Conservation (phyloP, 371 early-diverging fungal species). For the Rhizopus microsporus region DNA sequence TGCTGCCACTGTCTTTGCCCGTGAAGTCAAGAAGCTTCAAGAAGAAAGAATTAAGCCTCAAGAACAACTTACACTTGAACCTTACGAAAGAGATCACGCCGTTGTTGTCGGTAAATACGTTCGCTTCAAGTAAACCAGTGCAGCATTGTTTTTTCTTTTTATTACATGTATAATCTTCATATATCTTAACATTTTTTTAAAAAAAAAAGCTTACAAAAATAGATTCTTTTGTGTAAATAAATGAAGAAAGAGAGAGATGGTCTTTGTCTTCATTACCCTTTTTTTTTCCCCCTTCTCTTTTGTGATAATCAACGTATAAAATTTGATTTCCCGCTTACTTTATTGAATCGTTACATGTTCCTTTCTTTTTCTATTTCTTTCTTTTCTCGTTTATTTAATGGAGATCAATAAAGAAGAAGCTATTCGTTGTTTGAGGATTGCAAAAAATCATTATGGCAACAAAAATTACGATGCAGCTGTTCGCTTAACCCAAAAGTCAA, state of each 20-base stretch:
- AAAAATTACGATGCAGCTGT: slow-evolving; percentile 75
- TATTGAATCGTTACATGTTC: not conserved
- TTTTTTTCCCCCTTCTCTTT: not conserved
- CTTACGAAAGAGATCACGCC: slow-evolving; percentile 99
- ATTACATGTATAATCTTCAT: slow-evolving; percentile 2
- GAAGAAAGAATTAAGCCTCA: slow-evolving; percentile 99
- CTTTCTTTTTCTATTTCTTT: not conserved
- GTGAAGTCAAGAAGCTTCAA: slow-evolving; percentile 98
- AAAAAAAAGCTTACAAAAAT: not conserved
- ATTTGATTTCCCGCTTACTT: not conserved
- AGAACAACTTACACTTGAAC: slow-evolving; percentile 99
- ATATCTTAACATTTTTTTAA: not conserved
- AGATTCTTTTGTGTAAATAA: slow-evolving; percentile 1
- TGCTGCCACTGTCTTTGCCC: slow-evolving; percentile 98
- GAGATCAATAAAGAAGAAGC: slow-evolving; percentile 93
- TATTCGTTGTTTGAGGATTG: slow-evolving; percentile 73
- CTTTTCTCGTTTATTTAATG: slow-evolving; percentile 46
- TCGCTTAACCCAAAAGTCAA: slow-evolving; percentile 83
- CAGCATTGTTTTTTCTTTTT: slow-evolving; percentile 1
- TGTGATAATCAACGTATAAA: no score
- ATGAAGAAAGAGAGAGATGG: not conserved
- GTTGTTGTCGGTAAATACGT: slow-evolving; percentile 96
- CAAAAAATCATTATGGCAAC: slow-evolving; percentile 64
- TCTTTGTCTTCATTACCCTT: not conserved
- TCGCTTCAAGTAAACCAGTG: slow-evolving; percentile 54